Evolutionary conservation across 345 rosid genomes (phyloP), one percentile per base, ranked within the genome.

Genomic region (Streptanthus diversifolius): DNA sequence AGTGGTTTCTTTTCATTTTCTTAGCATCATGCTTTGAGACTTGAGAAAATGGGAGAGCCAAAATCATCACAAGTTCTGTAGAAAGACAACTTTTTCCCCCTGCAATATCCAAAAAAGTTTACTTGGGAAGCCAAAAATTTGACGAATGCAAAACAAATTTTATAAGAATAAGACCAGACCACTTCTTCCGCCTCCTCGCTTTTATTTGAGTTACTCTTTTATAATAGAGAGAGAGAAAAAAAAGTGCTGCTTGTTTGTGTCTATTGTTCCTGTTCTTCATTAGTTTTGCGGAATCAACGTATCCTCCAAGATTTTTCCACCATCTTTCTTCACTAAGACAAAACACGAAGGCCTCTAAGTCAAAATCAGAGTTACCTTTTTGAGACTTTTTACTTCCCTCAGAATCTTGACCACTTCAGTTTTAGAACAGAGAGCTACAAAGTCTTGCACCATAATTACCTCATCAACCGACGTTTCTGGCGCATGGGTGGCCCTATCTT

Each of bases 401-500:
- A 86, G 76, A 67, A 76, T 44, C 83, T 90, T 36, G 96, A 90
- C 79, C 96, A 90, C 68, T 90, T 88, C 74, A 85, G 84, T 62
- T 90, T 85, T 72, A 69, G 51, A 33, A 85, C 87, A 37, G 72
- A 80, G 55, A 84, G 89, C 81, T 90, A 73, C 63, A 83, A 75
- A 55, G 63, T 77, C 27, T 90, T 88, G 76, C 70, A 83, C 75
- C 93, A 90, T 22, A 90, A 85, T 87, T 90, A 90, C 69, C 86
- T 90, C 53, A 78, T 84, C 76, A 88, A 85, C 78, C 29, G 53
- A 54, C 63, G 66, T 17, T 79, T 77, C 70, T 88, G 91, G 90
- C 83, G 68, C 21, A 82, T 24, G 73, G 91, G 81, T 41, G 86
- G 82, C 9, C 92, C 92, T 1, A 82, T 86, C 77, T 88, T 88